A percentile compares a stretch with the other conserved stretches of the same genome.
phyloP scores from a whole-genome alignment of 2,329 filamentous ascomycete genomes.

The Penicillium sp. region DNA sequence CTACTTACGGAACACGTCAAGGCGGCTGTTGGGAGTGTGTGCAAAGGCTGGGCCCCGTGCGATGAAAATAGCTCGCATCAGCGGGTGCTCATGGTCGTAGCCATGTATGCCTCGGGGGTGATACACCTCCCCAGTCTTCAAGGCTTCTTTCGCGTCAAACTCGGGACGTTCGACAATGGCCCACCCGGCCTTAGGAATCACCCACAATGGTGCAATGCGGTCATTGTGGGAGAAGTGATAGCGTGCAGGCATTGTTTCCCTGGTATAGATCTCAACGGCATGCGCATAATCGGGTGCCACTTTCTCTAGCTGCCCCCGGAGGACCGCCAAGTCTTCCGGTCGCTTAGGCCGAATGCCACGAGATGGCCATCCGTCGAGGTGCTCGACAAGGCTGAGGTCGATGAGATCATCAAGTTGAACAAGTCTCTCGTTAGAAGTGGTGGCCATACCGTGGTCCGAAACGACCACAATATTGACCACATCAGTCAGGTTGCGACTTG shows the following conservation, averaged over 20 bases:
- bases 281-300: slow-evolving; percentile 57
- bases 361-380: slow-evolving; percentile 91
- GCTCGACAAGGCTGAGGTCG: slow-evolving; percentile 71
- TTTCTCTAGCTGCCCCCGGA: slow-evolving; percentile 61
- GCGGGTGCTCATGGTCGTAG: slow-evolving; percentile 88
- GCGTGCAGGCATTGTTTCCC: slow-evolving; percentile 80
- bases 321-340: slow-evolving; percentile 59
- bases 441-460: slow-evolving; percentile 97
- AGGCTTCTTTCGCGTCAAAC: slow-evolving; percentile 68
- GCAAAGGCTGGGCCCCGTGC: slow-evolving; percentile 90
- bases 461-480: slow-evolving; percentile 96
- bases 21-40: slow-evolving; percentile 72
- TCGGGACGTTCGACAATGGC: slow-evolving; percentile 79
- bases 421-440: slow-evolving; percentile 74
- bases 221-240: slow-evolving; percentile 88
- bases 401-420: slow-evolving; percentile 88
- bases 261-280: slow-evolving; percentile 81
- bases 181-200: slow-evolving; percentile 89
- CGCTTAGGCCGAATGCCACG: slow-evolving; percentile 82
- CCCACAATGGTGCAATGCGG: slow-evolving; percentile 91
- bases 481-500: slow-evolving; percentile 75
- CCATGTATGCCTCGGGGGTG: slow-evolving; percentile 83
- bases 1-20: slow-evolving; percentile 79
- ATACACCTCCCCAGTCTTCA: slow-evolving; percentile 65
- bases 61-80: slow-evolving; percentile 96